Evolutionary conservation across 2,329 filamentous ascomycete species (phyloP), one percentile per base, ranked within the genome.

Genomic region (Elsinoe perseae): DNA sequence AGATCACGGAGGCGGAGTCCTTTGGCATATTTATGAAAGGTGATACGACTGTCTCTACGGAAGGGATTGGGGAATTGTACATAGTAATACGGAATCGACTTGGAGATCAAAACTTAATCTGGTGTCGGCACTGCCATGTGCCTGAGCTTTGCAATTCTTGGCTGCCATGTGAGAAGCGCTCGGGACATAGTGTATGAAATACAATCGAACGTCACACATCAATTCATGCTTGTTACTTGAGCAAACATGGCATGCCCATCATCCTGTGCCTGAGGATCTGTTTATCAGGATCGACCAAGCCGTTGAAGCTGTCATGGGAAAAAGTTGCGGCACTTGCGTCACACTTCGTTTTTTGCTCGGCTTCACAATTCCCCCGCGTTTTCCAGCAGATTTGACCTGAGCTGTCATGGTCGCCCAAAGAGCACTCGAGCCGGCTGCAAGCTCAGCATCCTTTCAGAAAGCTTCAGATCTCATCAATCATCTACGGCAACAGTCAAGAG

Each of bases 241-340:
- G n/a, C n/a, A n/a, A n/a, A n/a, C n/a, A n/a, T n/a, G n/a, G n/a
- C n/a, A 28, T 16, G 25, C 16, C 23, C n/a, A 28, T n/a, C 43
- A 48, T 28, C 4, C 23, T 30, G 43, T 48, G 9, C 43, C 43
- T 48, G 43, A 32, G 27, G 43, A 48, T 48, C 43, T 52, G 27
- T 36, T 25, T 34, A 36, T 36, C 48, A 36, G 9, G 48, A 52
- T 52, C 48, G 27, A 36, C 44, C 23, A 14, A 7, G 21, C 43
- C 43, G 43, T 48, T 32, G 46, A 25, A 38, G 48, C 48, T 52
- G 28, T 30, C 25, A 9, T 30, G 3, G n/a, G 28, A 32, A 52
- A 50, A 52, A 52, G 48, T 25, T 52, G 30, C 48, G 48, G 28
- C 48, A 38, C 48, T 52, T 50, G 44, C 44, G 44, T 50, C 44